Base-by-base conservation (phyloP, 179 eudicot genomes). In the Heliamphora pulchella region DNA sequence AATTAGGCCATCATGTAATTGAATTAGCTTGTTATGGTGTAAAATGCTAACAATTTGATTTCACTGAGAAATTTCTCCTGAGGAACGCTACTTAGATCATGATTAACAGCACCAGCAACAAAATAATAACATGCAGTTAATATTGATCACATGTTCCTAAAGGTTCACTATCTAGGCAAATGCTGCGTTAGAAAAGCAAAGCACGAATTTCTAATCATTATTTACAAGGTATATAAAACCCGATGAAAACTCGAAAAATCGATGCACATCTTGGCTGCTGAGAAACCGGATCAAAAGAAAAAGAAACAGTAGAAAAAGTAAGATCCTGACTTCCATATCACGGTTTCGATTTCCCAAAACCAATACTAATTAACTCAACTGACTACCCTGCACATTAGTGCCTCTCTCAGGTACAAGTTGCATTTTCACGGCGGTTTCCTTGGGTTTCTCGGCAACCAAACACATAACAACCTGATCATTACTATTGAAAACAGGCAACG, bases 391-490 rank as follows among this genome's bases (percentile, higher is more conserved):
- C 76, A 31, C 43, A 6, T 15, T 51, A 18, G 14, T 13, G 13
- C 22, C 62, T 55, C 39, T 39, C 77, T 41, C 50, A 6, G 9
- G 6, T 15, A 31, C 22, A 72, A 50, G 54, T 70, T 15, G 17
- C 22, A 18, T 0, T 44, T 8, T 1, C 22, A 4, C 5, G 1
- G 22, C 4, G 8, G 65, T 17, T 61, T 61, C 31, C 72, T 41
- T 14, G n/a, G 50, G 50, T 59, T 59, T 59, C 78, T 75, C 67
- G 44, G 43, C 53, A 59, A 59, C 68, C 39, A 75, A 61, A 58
- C 55, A 43, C 53, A 59, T 31, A 31, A 59, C 46, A 20, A 8
- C 50, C 7, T 2, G 10, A 74, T 55, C 64, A 54, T 31, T 11
- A 55, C 17, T 7, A 18, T 3, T 41, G 18, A 17, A 75, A 9